These are phyloP conservation scores for Toxicodendron radicans DNA, from an alignment of 345 rosid genomes.

Conservation along the genomic window DNA sequence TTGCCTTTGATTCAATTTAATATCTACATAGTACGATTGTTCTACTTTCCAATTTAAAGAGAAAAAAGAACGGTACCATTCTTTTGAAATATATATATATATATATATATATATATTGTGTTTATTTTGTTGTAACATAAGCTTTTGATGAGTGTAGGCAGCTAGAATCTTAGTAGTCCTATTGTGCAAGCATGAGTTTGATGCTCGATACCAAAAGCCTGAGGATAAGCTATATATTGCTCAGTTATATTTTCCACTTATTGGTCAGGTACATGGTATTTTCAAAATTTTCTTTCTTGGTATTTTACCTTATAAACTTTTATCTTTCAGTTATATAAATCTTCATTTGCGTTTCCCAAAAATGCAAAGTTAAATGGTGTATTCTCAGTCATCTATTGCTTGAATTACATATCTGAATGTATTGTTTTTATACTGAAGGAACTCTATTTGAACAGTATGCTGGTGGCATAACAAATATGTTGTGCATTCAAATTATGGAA, in stretches of 20 bases:
- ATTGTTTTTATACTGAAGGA: not conserved
- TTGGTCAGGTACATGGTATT: conserved; percentile 69
- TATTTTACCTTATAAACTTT: not conserved
- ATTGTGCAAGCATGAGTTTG: conserved; percentile 95
- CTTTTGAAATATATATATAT: conserved; percentile 17
- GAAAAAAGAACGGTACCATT: not conserved
- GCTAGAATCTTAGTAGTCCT: conserved; percentile 91
- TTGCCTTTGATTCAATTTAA: conserved; percentile 4
- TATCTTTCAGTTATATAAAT: not conserved
- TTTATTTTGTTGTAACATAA: conserved; percentile 17
- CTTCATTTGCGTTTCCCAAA: not conserved
- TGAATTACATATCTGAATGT: not conserved
- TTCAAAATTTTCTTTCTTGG: not conserved
- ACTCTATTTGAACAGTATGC: not conserved
- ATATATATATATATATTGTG: not conserved
- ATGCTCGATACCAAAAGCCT: conserved; percentile 95
- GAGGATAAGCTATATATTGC: conserved; percentile 98
- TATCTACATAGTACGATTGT: too few relatives aligned
- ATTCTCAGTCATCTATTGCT: not conserved
- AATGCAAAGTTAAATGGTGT: not conserved
- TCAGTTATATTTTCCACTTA: conserved; percentile 88
- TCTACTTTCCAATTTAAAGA: too few relatives aligned
- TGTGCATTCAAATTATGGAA: too few relatives aligned
- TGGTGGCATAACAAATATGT: too few relatives aligned
- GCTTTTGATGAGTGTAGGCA: conserved; percentile 56